Percentiles rank a stretch among this genome's conserved stretches.
phyloP scores from a whole-genome alignment of 2,329 filamentous ascomycete species.

The Helotiales sp. region DNA sequence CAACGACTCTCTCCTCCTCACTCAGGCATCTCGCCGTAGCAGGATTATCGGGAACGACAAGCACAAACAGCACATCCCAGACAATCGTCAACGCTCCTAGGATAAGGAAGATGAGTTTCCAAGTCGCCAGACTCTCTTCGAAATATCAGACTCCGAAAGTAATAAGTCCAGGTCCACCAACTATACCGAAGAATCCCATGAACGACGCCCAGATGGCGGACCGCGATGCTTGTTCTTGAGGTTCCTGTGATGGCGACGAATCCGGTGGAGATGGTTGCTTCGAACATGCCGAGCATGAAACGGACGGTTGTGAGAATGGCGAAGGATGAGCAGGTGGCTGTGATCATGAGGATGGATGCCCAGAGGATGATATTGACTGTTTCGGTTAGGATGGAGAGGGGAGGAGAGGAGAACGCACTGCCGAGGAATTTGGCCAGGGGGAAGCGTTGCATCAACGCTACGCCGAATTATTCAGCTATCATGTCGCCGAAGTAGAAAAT shows the following conservation, averaged over 20 bases:
- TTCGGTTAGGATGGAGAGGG: not conserved
- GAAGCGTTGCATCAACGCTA: slow-evolving; percentile 43
- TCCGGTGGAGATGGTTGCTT: slow-evolving; percentile 56
- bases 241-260: slow-evolving; percentile 53
- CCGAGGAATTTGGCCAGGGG: slow-evolving; percentile 61
- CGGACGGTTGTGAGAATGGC: slow-evolving; percentile 54
- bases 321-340: slow-evolving; percentile 55
- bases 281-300: slow-evolving; percentile 55
- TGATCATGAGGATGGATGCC: slow-evolving; percentile 50
- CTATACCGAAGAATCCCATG: slow-evolving; percentile 50
- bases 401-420: slow-evolving; percentile 5
- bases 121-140: slow-evolving; percentile 46
- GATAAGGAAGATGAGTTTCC: slow-evolving; percentile 37
- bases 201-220: slow-evolving; percentile 52
- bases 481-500: slow-evolving; percentile 46
- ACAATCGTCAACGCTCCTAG: slow-evolving; percentile 38
- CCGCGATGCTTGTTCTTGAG: slow-evolving; percentile 46
- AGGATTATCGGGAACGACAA: slow-evolving; percentile 55
- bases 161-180: slow-evolving; percentile 44
- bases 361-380: slow-evolving; percentile 46
- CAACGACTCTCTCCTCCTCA: slow-evolving; percentile 49
- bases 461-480: slow-evolving; percentile 44
- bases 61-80: slow-evolving; percentile 48
- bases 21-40: slow-evolving; percentile 50
- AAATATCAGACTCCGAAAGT: slow-evolving; percentile 48